These are phyloP conservation scores for Venturia carpophila DNA, from an alignment of 2,329 filamentous ascomycete genomes.

Conservation along the genomic window DNA sequence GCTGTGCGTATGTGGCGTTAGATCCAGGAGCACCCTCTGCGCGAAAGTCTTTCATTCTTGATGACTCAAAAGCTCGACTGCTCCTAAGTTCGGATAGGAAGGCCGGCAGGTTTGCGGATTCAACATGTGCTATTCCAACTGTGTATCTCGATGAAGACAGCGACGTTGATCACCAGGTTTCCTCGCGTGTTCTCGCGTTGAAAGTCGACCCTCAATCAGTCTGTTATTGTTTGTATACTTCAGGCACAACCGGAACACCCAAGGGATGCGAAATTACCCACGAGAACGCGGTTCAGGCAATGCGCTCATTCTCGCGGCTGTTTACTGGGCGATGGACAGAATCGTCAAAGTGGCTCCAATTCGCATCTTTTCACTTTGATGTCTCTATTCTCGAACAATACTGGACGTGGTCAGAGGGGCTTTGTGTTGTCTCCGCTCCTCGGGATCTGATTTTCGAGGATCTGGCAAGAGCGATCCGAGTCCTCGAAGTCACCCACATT, in stretches of 20 bases:
- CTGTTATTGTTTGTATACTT: constrained; percentile 39
- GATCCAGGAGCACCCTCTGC: constrained; percentile 65
- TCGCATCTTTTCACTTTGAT: constrained; percentile 91
- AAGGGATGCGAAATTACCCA: constrained; percentile 88
- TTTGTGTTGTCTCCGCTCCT: constrained; percentile 73
- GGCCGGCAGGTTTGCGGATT: constrained; percentile 4
- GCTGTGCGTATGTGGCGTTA: constrained; percentile 72
- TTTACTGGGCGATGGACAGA: constrained; percentile 68
- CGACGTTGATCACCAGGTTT: constrained; percentile 29
- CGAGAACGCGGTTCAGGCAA: constrained; percentile 79
- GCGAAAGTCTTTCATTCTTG: constrained; percentile 68
- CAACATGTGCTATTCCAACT: constrained; percentile 30
- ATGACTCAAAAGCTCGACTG: constrained; percentile 60
- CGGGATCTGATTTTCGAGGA: constrained; percentile 82
- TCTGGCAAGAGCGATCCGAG: constrained; percentile 62
- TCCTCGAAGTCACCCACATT: constrained; percentile 75
- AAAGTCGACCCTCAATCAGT: constrained; percentile 20
- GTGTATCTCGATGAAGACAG: constrained; percentile 40
- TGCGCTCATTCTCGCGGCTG: constrained; percentile 75
- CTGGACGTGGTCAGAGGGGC: constrained; percentile 90
- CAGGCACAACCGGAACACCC: constrained; percentile 72
- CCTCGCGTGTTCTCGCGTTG: constrained; percentile 30
- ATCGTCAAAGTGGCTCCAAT: constrained; percentile 77
- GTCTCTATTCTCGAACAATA: constrained; percentile 90
- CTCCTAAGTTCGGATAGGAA: constrained; percentile 40